Percentiles rank a stretch among this genome's conserved stretches.
phyloP scores from a whole-genome alignment of 495 filamentous ascomycete species.

The Neurospora discreta region DNA sequence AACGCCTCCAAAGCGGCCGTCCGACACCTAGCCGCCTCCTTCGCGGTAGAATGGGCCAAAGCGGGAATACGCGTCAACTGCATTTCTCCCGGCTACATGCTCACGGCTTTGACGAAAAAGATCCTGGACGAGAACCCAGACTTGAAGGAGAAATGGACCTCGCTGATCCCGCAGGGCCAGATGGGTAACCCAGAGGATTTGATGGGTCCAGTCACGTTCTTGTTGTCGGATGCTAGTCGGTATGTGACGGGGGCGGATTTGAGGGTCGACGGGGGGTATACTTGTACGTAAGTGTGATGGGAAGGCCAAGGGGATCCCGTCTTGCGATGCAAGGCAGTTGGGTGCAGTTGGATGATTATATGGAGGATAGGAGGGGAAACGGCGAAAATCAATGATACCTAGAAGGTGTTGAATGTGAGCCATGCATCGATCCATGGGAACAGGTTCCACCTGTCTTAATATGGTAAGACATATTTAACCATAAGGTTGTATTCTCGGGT shows the following conservation, averaged over 20 bases:
- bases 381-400: no score
- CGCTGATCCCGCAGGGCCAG: constrained; percentile 78
- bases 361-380: no score
- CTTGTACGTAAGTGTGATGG: constrained; percentile 25
- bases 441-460: no score
- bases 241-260: constrained; percentile 90
- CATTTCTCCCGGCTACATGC: constrained; percentile 88
- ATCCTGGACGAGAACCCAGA: constrained; percentile 90
- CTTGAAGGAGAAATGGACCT: constrained; percentile 76
- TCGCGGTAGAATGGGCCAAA: constrained; percentile 85
- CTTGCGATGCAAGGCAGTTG: no score
- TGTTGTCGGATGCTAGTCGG: constrained; percentile 71
- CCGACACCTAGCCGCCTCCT: constrained; percentile 63
- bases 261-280: constrained; percentile 87
- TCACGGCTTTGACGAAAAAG: constrained; percentile 90
- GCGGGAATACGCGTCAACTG: constrained; percentile 81
- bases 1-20: constrained; percentile 87
- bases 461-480: no score
- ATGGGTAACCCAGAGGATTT: constrained; percentile 90
- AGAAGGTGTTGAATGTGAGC: no score
- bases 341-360: no score
- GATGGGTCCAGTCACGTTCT: constrained; percentile 85
- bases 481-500: no score
- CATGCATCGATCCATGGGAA: no score
- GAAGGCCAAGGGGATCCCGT: no score